Base-by-base conservation (phyloP, 371 early-diverging fungal genomes). In the Mortierella sp. region DNA sequence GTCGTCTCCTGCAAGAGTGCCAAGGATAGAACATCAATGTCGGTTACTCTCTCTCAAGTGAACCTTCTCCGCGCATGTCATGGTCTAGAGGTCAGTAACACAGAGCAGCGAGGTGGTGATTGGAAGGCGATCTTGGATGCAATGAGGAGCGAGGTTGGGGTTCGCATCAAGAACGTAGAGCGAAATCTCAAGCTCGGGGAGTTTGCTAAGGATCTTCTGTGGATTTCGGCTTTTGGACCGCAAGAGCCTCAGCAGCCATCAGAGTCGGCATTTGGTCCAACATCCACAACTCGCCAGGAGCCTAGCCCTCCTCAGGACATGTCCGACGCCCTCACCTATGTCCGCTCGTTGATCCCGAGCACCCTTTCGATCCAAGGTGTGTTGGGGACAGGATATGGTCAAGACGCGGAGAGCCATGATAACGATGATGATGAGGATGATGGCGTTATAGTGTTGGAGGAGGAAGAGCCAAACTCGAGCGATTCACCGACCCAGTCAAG, bases 121-220 rank as follows among this genome's bases (percentile, higher is more conserved):
- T 86, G 83, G 82, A 74, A 80, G 31, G 77, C 80, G 16, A 81
- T 88, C 26, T 47, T 88, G 48, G 84, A 88, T 58, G 88, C 88
- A 0, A 88, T 88, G 88, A 55, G 88, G 31, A 84, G 84, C 34
- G 88, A 88, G 72, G 55, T 79, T 72, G 84, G 88, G 6, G 88
- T 88, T 19, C 79, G 88, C 52, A 88, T 88, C 72, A 84, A 81
- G 54, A 88, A 88, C 24, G 84, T 88, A 11, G 88, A 88, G 63
- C 73, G 88, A 28, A 88, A 88, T 38, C 75, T 88, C 16, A 88
- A 88, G 73, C 76, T 88, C 0, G 84, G 88, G 31, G 79, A 80
- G 8, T 86, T 86, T 78, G 78, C 87, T 13, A 80, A 78, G 74
- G 87, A 82, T 38, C 74, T 86, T 3, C 47, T 86, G 1, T 86